Base-by-base conservation (phyloP, 345 rosid species). In the Crucihimalaya himalaica region DNA sequence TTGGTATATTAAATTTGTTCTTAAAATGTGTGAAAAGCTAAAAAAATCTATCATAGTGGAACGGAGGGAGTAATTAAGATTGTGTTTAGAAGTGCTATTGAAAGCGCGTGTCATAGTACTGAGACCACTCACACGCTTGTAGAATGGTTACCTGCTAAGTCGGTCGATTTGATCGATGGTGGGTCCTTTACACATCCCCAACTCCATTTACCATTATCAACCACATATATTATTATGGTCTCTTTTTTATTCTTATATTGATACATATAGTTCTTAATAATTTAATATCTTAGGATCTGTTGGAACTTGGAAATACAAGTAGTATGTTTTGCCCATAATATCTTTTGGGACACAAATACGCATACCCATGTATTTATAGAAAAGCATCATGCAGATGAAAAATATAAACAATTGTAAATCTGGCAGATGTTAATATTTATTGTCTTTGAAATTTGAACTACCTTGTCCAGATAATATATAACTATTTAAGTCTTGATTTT, bases 121-220 rank as follows among this genome's bases (percentile, higher is more conserved):
- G 42, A 37, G 9, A n/a, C 47, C 27, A 46, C n/a, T 55, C 51
- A 65, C 47, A 20, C 68, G 79, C 63, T 60, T 59, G 63, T 28
- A 13, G 25, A 61, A 31, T 63, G 74, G 70, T 25, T 75, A 75
- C 79, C 74, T 61, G 65, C 74, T 75, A 68, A 53, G 74, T 69
- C 74, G 74, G 79, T 75, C 39, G 73, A 51, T 51, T 39, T 32
- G 48, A 39, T 52, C n/a, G 42, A 45, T 46, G 57, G 65, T 75
- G 79, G 79, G 74, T 53, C 74, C 57, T 0, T 40, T 67, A 11
- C 47, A 51, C 56, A 50, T 48, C 61, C 60, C 67, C 78, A 66
- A 66, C 73, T 67, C 68, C 79, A 59, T 75, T 64, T 67, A 57
- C 45, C 67, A 57, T 28, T 65, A 58, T 74, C 73, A 57, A 35